Evolutionary conservation across 1,284 basidiomycete species (phyloP).

Genomic region (Spongispora temasekensis): DNA sequence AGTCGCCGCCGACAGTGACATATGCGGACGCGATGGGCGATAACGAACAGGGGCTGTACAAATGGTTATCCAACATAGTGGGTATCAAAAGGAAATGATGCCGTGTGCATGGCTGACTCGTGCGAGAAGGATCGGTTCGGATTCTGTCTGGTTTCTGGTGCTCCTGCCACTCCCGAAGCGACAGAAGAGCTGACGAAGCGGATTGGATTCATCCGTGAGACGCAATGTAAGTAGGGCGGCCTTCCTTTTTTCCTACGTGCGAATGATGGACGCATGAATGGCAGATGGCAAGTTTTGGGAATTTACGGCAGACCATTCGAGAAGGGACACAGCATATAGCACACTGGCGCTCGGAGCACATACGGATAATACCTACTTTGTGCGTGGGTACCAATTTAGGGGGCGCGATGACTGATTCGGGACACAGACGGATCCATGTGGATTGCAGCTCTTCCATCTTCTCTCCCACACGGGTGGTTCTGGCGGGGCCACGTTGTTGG

Average conservation of each 20-base stretch:
- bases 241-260: constrained; percentile 4
- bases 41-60: constrained; percentile 69
- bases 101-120: constrained; percentile 6
- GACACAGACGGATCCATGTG: constrained; percentile 85
- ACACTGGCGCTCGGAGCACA: constrained; percentile 87
- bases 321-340: constrained; percentile 92
- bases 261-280: constrained; percentile 2
- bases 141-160: constrained; percentile 85
- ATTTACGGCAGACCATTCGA: constrained; percentile 90
- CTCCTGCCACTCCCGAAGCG: constrained; percentile 80
- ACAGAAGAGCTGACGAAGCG: constrained; percentile 80
- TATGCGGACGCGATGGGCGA: constrained; percentile 77
- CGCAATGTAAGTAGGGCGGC: constrained; percentile 66
- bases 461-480: constrained; percentile 81
- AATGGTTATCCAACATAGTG: constrained; percentile 85
- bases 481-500: constrained; percentile 88
- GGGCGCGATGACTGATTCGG: constrained; percentile 14
- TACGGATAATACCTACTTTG: constrained; percentile 95
- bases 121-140: constrained; percentile 74
- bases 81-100: constrained; percentile 29
- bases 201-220: constrained; percentile 90
- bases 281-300: constrained; percentile 95
- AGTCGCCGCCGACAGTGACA: constrained; percentile 74
- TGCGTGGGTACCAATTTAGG: constrained; percentile 43
- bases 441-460: constrained; percentile 94